Evolutionary conservation across 2,329 filamentous ascomycete species (phyloP), one percentile per base, ranked within the genome.

Genomic region (Sporothrix brunneoviolacea): DNA sequence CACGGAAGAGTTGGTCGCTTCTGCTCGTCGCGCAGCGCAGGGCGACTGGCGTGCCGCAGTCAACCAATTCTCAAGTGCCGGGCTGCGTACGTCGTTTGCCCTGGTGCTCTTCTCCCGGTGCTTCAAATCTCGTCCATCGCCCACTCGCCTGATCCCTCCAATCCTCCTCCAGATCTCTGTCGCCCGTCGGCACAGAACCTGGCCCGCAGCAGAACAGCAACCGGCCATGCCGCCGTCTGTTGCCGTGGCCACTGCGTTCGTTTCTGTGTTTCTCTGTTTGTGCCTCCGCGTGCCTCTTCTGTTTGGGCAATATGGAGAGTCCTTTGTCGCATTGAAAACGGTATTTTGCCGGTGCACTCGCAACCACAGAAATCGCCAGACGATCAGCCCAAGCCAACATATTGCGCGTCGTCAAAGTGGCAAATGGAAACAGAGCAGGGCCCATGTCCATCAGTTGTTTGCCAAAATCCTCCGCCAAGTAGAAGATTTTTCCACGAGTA

Each of bases 161-260:
- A 33, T n/a, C 33, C 33, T 36, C 33, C 33, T n/a, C 15, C 13
- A 5, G 24, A 28, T 28, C 24, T 28, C 6, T 28, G 6, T 10
- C 10, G 24, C n/a, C n/a, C n/a, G 6, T 41, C 7, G 4, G 10
- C 38, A 42, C 7, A 42, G 27, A 42, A n/a, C 40, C 16, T 18
- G 27, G 41, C 27, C 18, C 21, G 8, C 28, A 28, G 6, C 24
- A 28, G 16, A 22, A 8, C 12, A 42, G 42, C 10, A n/a, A 16
- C 19, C 19, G 15, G 42, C 28, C n/a, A 37, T 39, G 12, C 24
- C 45, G 36, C 37, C 8, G 22, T 27, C 38, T 10, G 50, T 43
- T 52, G 44, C 44, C 50, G 44, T 48, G 43, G 32, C 33, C 24
- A 44, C n/a, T 10, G 16, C 16, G 21, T 35, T 43, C 15, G 10